Conservation (phyloP, 495 filamentous ascomycete species). For the Penicillium steckii region DNA sequence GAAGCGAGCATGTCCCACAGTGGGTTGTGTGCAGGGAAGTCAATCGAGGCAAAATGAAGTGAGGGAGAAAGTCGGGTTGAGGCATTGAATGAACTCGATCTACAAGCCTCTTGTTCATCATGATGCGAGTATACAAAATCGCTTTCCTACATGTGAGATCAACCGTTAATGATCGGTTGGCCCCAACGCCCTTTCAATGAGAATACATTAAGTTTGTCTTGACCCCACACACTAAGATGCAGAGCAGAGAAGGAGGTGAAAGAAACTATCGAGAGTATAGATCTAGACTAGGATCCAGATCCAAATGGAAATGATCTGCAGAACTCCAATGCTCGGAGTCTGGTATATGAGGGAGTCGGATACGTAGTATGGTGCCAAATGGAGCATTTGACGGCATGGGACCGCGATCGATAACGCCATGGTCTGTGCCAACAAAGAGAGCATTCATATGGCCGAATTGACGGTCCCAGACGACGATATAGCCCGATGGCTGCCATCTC, state of each 20-base stretch:
- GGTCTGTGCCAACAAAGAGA: constrained; percentile 26
- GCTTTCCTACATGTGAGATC: constrained; percentile 8
- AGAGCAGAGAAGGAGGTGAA: not conserved
- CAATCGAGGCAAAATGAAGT: not conserved
- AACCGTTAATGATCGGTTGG: not conserved
- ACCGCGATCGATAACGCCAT: constrained; percentile 19
- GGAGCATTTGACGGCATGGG: constrained; percentile 11
- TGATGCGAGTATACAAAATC: not conserved
- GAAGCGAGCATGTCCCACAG: not conserved
- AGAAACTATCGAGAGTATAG: constrained; percentile 14
- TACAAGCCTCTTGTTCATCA: not conserved
- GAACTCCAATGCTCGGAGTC: constrained; percentile 8
- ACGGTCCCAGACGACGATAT: constrained; percentile 42
- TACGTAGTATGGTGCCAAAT: constrained; percentile 19
- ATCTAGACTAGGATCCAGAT: constrained; percentile 29
- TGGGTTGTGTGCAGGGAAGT: not conserved
- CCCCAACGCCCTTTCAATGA: not conserved
- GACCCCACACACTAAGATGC: not conserved
- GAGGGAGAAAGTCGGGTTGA: not conserved
- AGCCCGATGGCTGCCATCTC: constrained; percentile 32
- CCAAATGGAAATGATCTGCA: constrained; percentile 20
- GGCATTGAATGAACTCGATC: not conserved
- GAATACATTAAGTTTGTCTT: not conserved
- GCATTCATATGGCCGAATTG: constrained; percentile 26
- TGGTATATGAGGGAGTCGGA: constrained; percentile 11